Evolutionary conservation across 169 alveolate genomes (phyloP).

Genomic region (Eimeria tenella): DNA sequence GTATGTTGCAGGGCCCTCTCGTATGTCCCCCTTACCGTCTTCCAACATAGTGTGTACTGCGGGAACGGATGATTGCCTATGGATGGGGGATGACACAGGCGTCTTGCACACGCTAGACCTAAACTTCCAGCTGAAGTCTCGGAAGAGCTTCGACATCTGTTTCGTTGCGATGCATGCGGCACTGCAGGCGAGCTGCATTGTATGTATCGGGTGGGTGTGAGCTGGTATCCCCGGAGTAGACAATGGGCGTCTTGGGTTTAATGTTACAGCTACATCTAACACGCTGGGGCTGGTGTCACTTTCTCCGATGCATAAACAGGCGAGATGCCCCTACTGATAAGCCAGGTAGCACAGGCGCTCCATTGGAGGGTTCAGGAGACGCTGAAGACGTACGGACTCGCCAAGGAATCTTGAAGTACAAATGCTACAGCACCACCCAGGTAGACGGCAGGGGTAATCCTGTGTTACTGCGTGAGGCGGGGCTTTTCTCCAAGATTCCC

Average conservation of each 20-base stretch:
- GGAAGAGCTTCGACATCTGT: conserved; percentile 57
- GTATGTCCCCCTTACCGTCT: conserved; percentile 53
- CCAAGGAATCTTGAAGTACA: conserved; percentile 64
- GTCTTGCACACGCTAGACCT: conserved; percentile 38
- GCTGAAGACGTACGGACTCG: conserved; percentile 18
- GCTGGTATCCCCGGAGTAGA: background rate
- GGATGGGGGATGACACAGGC: conserved; percentile 74
- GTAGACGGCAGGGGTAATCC: conserved; percentile 68
- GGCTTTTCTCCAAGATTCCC: conserved; percentile 71
- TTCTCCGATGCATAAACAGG: conserved; percentile 22
- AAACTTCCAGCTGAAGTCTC: conserved; percentile 34
- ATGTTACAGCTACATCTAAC: background rate
- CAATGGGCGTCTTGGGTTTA: background rate
- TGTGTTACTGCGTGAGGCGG: conserved; percentile 71
- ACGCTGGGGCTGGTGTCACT: background rate
- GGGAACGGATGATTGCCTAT: conserved; percentile 60
- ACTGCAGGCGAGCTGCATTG: conserved; percentile 39
- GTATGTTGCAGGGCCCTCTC: conserved; percentile 26
- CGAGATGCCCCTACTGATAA: conserved; percentile 38
- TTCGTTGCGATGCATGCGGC: conserved; percentile 74
- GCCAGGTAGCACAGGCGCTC: conserved; percentile 7
- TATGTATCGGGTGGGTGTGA: conserved; percentile 56
- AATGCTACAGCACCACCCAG: conserved; percentile 67
- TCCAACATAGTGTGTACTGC: conserved; percentile 70
- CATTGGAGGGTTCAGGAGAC: background rate